Evolutionary conservation across 1,284 basidiomycete genomes (phyloP).

Genomic region (Moniliophthora roreri): DNA sequence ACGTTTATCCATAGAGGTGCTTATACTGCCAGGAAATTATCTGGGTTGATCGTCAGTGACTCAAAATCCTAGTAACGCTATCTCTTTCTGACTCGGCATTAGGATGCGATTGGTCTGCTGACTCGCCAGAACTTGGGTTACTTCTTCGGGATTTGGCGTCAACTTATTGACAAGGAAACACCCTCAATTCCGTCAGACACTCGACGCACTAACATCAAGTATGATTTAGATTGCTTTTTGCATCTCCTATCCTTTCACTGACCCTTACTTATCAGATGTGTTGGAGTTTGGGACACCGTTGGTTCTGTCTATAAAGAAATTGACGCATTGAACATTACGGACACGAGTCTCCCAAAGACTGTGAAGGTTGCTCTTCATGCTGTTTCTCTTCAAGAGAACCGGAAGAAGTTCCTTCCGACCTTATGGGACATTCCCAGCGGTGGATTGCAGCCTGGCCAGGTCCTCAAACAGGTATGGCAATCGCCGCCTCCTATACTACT

Average conservation of each 20-base stretch:
- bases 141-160: not conserved
- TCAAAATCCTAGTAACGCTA: not conserved
- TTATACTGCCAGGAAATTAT: not conserved
- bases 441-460: conserved; percentile 13
- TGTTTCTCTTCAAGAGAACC: conserved; percentile 27
- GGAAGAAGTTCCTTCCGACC: conserved; percentile 25
- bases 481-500: not conserved
- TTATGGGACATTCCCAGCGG: conserved; percentile 20
- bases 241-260: not conserved
- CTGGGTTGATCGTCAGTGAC: not conserved
- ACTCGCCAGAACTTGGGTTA: not conserved
- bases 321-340: conserved; percentile 22
- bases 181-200: not conserved
- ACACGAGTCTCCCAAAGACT: conserved; percentile 20
- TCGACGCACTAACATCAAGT: not conserved
- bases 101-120: not conserved
- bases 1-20: not conserved
- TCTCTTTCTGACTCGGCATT: not conserved
- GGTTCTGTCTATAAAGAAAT: conserved; percentile 21
- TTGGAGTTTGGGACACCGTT: conserved; percentile 31
- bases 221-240: too few relatives aligned
- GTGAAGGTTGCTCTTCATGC: conserved; percentile 27
- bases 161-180: not conserved
- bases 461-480: conserved; percentile 19
- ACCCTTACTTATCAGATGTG: conserved; percentile 19